phyloP scores from a whole-genome alignment of 306 rosid species.

The Calophaca sinica region DNA sequence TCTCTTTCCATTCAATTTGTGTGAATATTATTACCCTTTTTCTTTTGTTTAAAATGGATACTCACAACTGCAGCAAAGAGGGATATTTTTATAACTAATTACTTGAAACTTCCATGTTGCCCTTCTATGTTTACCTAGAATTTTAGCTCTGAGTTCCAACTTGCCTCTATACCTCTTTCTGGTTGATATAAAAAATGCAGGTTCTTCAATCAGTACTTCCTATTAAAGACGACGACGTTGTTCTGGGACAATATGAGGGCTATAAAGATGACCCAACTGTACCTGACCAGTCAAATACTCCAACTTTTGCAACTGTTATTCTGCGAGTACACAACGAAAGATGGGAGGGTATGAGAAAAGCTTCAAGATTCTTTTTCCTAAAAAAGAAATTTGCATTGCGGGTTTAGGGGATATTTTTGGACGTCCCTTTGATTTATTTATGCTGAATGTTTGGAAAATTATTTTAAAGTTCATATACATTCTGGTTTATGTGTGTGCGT shows the following conservation, averaged over 20 bases:
- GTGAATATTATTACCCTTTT: background rate
- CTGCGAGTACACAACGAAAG: constrained; percentile 92
- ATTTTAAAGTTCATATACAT: constrained; percentile 15
- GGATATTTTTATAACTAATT: constrained; percentile 1
- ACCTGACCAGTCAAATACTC: constrained; percentile 92
- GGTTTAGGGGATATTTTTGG: background rate
- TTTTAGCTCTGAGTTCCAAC: constrained; percentile 39
- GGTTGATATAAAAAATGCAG: constrained; percentile 56
- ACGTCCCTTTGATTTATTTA: constrained; percentile 33
- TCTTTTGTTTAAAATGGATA: background rate
- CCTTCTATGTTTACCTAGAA: constrained; percentile 22
- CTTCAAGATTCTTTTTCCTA: constrained; percentile 22
- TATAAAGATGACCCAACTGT: constrained; percentile 95
- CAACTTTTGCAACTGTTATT: constrained; percentile 89
- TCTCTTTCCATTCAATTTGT: constrained; percentile 33
- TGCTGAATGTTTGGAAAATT: constrained; percentile 38
- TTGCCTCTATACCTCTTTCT: constrained; percentile 23
- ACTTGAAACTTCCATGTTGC: background rate
- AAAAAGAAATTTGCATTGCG: constrained; percentile 28
- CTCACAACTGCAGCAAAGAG: constrained; percentile 2
- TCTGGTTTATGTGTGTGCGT: background rate
- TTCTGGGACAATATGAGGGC: constrained; percentile 97
- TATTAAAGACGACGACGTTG: constrained; percentile 80
- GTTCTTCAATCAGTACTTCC: constrained; percentile 95
- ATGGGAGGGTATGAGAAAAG: constrained; percentile 83